Percentiles rank a stretch among this genome's conserved stretches.
Conservation (phyloP, 352 stramenopile genomes). For the Phytopythium aichiense region DNA sequence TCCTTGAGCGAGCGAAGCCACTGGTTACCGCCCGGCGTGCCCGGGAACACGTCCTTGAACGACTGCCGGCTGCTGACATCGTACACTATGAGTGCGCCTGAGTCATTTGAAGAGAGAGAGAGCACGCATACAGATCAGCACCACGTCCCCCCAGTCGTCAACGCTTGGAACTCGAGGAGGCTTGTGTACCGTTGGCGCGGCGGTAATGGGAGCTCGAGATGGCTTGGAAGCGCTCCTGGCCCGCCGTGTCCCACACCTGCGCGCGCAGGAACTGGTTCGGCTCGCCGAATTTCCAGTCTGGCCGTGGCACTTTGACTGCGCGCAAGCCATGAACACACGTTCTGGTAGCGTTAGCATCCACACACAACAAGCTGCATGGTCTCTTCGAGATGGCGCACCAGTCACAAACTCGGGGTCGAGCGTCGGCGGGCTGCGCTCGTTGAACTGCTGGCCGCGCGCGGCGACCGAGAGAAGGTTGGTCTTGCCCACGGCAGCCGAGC, state of each 20-base stretch:
- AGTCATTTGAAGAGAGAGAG: neutral
- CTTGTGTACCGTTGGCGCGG: conserved; percentile 37
- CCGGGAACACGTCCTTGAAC: conserved; percentile 64
- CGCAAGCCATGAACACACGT: neutral
- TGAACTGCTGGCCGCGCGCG: conserved; percentile 49
- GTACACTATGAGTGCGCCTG: conserved; percentile 66
- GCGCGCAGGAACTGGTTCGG: conserved; percentile 60
- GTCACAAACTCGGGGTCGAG: conserved; percentile 64
- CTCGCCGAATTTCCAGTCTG: conserved; percentile 68
- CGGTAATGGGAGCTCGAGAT: conserved; percentile 75
- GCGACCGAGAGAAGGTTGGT: conserved; percentile 60
- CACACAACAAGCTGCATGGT: no score
- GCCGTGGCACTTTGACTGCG: conserved; percentile 57
- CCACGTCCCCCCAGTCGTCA: neutral
- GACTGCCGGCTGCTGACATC: conserved; percentile 57
- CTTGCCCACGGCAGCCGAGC: conserved; percentile 55
- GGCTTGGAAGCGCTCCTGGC: conserved; percentile 67
- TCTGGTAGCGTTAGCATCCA: neutral
- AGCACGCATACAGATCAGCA: neutral
- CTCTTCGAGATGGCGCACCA: conserved; percentile 14
- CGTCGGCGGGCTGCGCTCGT: conserved; percentile 43
- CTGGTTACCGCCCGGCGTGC: conserved; percentile 38
- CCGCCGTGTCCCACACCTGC: conserved; percentile 68
- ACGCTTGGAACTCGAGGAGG: neutral
- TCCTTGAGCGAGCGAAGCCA: conserved; percentile 66